Conservation (phyloP, 129 eudicot species). For the Flaveria ramosissima region DNA sequence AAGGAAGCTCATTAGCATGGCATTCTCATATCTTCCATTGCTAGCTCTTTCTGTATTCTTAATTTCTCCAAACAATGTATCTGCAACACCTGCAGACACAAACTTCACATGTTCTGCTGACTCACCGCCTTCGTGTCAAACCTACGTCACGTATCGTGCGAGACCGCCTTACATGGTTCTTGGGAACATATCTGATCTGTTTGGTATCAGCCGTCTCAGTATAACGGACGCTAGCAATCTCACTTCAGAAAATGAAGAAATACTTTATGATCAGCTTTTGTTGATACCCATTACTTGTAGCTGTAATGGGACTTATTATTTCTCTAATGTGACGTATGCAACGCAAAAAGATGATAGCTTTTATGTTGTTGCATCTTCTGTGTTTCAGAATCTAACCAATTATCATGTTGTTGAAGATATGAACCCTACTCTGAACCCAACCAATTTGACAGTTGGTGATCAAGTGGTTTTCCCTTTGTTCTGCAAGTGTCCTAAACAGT, state of each 20-base stretch:
- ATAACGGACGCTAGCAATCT: constrained; percentile 57
- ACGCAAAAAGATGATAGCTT: constrained; percentile 66
- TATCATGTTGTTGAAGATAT: constrained; percentile 49
- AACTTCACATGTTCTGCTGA: constrained; percentile 57
- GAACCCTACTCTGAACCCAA: constrained; percentile 63
- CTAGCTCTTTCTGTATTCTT: constrained; percentile 32
- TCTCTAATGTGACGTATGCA: constrained; percentile 53
- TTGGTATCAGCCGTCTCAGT: constrained; percentile 53
- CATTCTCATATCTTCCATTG: constrained; percentile 36
- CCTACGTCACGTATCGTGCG: constrained; percentile 63
- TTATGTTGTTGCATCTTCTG: constrained; percentile 53
- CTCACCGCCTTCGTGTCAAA: constrained; percentile 56
- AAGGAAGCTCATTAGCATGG: constrained; percentile 47
- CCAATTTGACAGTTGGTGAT: constrained; percentile 54
- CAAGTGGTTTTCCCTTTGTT: constrained; percentile 63
- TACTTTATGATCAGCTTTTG: constrained; percentile 57
- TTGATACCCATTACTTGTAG: constrained; percentile 61
- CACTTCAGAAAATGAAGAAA: constrained; percentile 46
- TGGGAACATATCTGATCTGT: constrained; percentile 63
- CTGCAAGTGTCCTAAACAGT: constrained; percentile 63
- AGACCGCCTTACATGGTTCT: constrained; percentile 51
- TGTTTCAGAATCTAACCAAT: constrained; percentile 62
- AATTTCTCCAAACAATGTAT: constrained; percentile 31
- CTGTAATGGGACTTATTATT: constrained; percentile 50
- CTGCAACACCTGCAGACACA: constrained; percentile 42